Evolutionary conservation across 306 rosid species (phyloP).

Genomic region (Quercus ilex): DNA sequence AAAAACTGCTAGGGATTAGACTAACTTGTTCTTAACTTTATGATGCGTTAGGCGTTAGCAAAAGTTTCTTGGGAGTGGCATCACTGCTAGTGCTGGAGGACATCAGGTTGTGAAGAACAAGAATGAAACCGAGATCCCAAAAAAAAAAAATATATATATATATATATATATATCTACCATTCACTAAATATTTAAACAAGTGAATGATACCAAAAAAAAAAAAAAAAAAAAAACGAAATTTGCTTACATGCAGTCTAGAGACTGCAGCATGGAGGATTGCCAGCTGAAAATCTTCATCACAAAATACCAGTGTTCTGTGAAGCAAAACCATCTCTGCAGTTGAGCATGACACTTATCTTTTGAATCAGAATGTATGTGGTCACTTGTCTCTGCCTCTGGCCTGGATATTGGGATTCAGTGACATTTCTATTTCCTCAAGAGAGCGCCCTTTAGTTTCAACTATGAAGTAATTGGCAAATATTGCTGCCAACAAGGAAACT

Average conservation of each 20-base stretch:
- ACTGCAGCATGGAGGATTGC: background rate
- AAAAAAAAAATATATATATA: too few species aligned
- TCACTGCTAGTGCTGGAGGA: too few species aligned
- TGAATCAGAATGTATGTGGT: background rate
- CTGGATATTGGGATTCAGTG: constrained; percentile 36
- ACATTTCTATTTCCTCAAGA: constrained; percentile 83
- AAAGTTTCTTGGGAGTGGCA: too few species aligned
- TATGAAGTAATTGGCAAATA: constrained; percentile 58
- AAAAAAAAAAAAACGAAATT: background rate
- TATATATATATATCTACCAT: too few species aligned
- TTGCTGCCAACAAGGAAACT: constrained; percentile 67
- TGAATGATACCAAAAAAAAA: background rate
- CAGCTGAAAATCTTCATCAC: background rate
- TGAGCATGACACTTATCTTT: background rate
- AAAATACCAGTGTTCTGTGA: background rate
- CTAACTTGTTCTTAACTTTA: too few species aligned
- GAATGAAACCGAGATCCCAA: too few species aligned
- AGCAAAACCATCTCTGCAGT: background rate
- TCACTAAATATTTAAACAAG: background rate
- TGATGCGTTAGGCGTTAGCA: too few species aligned
- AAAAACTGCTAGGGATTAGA: too few species aligned
- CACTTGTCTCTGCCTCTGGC: constrained; percentile 39
- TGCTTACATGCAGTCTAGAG: background rate
- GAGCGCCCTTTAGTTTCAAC: constrained; percentile 87
- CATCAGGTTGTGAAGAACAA: too few species aligned